These are phyloP conservation scores for Neonothopanus nambi DNA, from an alignment of 1,284 basidiomycete genomes.

Conservation along the genomic window DNA sequence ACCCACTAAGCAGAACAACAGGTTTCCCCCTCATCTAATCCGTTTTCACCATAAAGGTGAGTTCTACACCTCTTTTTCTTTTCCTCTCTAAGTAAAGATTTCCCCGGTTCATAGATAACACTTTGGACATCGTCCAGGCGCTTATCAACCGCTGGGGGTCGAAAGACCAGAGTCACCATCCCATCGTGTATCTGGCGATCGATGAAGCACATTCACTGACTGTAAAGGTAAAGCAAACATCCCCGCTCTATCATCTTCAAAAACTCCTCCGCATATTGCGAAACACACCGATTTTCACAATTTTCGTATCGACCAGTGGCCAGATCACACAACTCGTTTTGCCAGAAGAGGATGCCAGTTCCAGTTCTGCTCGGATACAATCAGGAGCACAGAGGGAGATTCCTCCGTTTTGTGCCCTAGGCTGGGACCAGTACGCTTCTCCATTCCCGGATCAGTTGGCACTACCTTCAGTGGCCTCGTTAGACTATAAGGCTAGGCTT, in stretches of 20 bases:
- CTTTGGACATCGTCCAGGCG: no score
- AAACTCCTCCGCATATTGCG: not conserved
- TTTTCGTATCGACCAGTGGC: not conserved
- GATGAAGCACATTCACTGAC: constrained; percentile 2
- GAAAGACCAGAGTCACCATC: not conserved
- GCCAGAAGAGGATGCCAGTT: not conserved
- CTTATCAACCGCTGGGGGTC: not conserved
- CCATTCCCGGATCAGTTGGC: not conserved
- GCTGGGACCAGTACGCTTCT: not conserved
- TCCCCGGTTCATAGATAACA: no score
- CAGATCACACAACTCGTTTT: not conserved
- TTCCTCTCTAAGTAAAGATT: no score
- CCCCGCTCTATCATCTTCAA: not conserved
- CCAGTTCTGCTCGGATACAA: not conserved
- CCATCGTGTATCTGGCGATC: not conserved
- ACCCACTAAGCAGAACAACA: no score
- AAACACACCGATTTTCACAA: not conserved
- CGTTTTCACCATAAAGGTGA: no score
- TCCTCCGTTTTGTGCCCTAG: constrained; percentile 3
- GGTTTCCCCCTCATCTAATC: no score
- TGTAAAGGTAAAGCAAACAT: not conserved
- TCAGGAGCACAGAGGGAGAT: not conserved
- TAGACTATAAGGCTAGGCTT: not conserved
- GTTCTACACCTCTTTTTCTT: no score
- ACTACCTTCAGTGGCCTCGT: not conserved